Conservation (phyloP, 176 grass and related monocot genomes). For the Oryza glumipatula region DNA sequence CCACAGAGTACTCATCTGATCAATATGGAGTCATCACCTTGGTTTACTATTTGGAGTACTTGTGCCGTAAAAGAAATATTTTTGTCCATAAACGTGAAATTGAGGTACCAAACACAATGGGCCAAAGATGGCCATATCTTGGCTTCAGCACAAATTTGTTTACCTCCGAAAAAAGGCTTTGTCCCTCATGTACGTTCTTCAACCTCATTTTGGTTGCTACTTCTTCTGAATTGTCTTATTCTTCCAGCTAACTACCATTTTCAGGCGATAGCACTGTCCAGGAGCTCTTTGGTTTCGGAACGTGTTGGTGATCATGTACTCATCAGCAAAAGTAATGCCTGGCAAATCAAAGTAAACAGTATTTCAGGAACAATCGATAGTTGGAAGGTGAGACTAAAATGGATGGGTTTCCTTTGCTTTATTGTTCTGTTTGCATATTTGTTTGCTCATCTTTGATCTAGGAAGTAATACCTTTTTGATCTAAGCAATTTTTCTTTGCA, state of each 20-base stretch:
- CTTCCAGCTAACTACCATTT: conserved; percentile 36
- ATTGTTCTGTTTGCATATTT: neutral
- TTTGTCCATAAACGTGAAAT: conserved; percentile 71
- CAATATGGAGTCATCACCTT: conserved; percentile 71
- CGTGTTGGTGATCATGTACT: conserved; percentile 58
- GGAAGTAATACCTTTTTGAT: neutral
- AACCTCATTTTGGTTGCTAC: neutral
- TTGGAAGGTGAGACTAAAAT: conserved; percentile 70
- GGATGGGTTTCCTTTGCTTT: neutral
- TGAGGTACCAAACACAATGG: conserved; percentile 70
- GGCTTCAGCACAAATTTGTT: conserved; percentile 80
- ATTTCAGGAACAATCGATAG: conserved; percentile 80
- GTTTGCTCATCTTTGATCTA: neutral
- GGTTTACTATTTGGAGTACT: conserved; percentile 57
- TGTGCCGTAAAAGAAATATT: conserved; percentile 65
- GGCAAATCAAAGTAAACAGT: conserved; percentile 87
- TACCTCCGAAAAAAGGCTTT: conserved; percentile 58
- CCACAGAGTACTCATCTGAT: conserved; percentile 67
- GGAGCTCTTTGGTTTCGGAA: conserved; percentile 49
- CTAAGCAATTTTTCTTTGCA: neutral
- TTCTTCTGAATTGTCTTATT: conserved; percentile 39
- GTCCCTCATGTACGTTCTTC: conserved; percentile 63
- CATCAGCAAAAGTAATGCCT: conserved; percentile 58
- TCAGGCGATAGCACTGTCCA: conserved; percentile 64
- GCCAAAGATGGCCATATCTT: conserved; percentile 73